A percentile compares a stretch with the other conserved stretches of the same genome.
phyloP scores from a whole-genome alignment of 129 eudicot species.

The Solidago caesia region DNA sequence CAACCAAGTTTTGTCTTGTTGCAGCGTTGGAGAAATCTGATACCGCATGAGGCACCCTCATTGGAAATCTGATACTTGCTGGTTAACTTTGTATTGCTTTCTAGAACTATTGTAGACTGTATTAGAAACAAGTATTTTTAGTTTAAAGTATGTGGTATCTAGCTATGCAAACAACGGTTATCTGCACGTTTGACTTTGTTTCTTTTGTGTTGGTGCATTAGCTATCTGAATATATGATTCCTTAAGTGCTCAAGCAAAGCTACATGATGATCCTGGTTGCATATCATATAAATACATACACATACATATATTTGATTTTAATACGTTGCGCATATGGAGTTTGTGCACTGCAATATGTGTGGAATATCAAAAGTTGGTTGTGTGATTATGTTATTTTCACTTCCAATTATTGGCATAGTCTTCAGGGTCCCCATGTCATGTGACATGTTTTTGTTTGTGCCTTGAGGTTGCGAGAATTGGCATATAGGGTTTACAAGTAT shows the following conservation, averaged over 20 bases:
- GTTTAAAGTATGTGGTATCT: neutral
- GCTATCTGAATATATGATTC: constrained; percentile 6
- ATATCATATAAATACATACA: neutral
- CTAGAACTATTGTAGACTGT: constrained; percentile 2
- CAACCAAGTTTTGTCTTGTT: constrained; percentile 18
- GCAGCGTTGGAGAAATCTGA: constrained; percentile 93
- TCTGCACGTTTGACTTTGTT: constrained; percentile 17
- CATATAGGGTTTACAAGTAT: neutral
- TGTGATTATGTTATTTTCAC: too few relatives aligned
- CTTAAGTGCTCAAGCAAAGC: neutral
- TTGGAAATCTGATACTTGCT: neutral
- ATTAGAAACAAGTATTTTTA: constrained; percentile 3
- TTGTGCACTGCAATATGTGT: neutral
- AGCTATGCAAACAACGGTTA: constrained; percentile 6
- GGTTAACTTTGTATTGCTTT: constrained; percentile 14
- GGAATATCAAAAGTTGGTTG: neutral
- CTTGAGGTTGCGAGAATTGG: neutral
- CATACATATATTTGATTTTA: too few relatives aligned
- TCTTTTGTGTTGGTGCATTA: neutral
- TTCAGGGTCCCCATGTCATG: constrained; percentile 31
- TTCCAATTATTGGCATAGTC: constrained; percentile 11
- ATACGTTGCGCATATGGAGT: neutral
- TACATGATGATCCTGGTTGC: neutral
- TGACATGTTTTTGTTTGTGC: constrained; percentile 30
- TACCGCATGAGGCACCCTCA: constrained; percentile 27